Evolutionary conservation across 2,329 filamentous ascomycete species (phyloP).

Genomic region (Uncinocarpus reesii): DNA sequence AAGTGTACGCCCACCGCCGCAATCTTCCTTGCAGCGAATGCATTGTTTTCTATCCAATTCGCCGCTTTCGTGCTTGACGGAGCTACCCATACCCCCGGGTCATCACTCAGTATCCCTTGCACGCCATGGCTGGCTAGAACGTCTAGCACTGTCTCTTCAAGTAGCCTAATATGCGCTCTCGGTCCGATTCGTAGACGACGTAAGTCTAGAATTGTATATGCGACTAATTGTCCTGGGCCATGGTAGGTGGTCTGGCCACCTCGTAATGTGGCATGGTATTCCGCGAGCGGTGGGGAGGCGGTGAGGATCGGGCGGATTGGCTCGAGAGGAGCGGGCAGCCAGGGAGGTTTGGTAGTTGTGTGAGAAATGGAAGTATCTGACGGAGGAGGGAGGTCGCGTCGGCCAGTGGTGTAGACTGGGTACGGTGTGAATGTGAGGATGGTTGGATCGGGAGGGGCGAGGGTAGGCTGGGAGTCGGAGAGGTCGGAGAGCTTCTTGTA

Average conservation of each 20-base stretch:
- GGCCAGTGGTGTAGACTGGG: constrained; percentile 82
- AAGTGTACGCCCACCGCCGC: constrained; percentile 89
- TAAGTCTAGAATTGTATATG: constrained; percentile 87
- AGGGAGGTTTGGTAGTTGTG: constrained; percentile 25
- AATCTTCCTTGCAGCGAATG: constrained; percentile 51
- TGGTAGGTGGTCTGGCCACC: constrained; percentile 93
- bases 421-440: constrained; percentile 73
- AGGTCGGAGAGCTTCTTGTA: constrained; percentile 45
- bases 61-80: constrained; percentile 11
- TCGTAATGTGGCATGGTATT: constrained; percentile 62
- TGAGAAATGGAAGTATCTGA: constrained; percentile 18
- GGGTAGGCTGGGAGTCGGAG: constrained; percentile 16
- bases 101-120: constrained; percentile 43
- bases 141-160: constrained; percentile 66
- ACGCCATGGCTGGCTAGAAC: constrained; percentile 54
- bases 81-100: constrained; percentile 75
- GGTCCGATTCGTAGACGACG: constrained; percentile 57
- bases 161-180: constrained; percentile 62
- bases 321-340: constrained; percentile 27
- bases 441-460: constrained; percentile 49
- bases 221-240: constrained; percentile 80
- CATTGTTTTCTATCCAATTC: constrained; percentile 22
- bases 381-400: constrained; percentile 54
- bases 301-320: constrained; percentile 30
- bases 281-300: constrained; percentile 38